Base-by-base conservation (phyloP, 371 early-diverging fungal genomes). In the Lichtheimia hyalospora region DNA sequence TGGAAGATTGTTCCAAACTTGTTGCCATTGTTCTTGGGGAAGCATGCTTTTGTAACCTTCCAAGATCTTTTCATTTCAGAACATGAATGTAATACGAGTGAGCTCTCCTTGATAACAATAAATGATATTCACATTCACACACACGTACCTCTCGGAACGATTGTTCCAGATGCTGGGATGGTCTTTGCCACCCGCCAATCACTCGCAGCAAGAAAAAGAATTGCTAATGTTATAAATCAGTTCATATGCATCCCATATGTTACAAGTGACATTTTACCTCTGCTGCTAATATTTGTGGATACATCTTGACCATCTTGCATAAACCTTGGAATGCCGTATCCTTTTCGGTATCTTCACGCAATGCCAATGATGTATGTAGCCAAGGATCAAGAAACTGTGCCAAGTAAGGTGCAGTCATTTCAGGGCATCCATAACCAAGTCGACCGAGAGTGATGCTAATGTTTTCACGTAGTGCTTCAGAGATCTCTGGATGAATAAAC, bases 381-480 rank as follows among this genome's bases (percentile, higher is more conserved):
- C 93, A 93, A 16, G 78, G 72, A 54, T 78, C 77, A 25, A 81
- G 81, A 71, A 93, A 91, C 7, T 74, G 62, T 42, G 87, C 84
- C 14, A 92, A 71, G 55, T 85, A 79, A 25, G 82, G 81, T 41
- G 92, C 89, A 8, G 94, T 83, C 3, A 79, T 60, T n/a, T 79
- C 74, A 1, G 96, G 90, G 63, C 83, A 84, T 3, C 88, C 90
- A 8, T 86, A 66, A 6, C 96, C 96, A 24, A 97, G 73, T 15
- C 98, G 85, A 5, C 97, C 97, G 34, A 96, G 80, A 8, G 96
- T 91, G 53, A 95, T 93, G 14, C 94, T 91, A 0, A 91, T 87
- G 72, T 97, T 97, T 65, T 94, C 96, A 41, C 82, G 75, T 21
- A 96, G 63, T 7, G 91, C 84, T 28, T 75, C 67, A 20, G 87